Evolutionary conservation across 257 asterid genomes (phyloP), one percentile per base, ranked within the genome.

Genomic region (Jasminum sambac): DNA sequence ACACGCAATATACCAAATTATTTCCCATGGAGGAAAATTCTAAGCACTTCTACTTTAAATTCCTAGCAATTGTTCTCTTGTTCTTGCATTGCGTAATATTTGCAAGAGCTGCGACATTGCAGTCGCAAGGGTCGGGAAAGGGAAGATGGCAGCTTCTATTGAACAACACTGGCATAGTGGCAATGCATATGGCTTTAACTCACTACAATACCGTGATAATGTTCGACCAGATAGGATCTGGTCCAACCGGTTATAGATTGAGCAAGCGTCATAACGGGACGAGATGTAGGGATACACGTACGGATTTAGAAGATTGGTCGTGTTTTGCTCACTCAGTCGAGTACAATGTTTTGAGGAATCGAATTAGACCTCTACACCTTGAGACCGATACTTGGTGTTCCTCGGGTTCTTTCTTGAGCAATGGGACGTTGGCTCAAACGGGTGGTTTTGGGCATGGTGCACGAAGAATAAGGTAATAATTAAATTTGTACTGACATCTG

Each of bases 101-200:
- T 2, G n/a, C 39, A 36, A 34, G 5, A 36, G 81, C 82, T 8
- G 40, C 30, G 4, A 26, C 12, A 24, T 60, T 11, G 38, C 21
- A 14, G 60, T 43, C 63, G 11, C 59, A 7, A 19, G 36, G 40
- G 17, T 67, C 6, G 19, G 55, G 79, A 11, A 63, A 68, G 8
- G 96, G 91, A 38, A 64, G 68, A 67, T 87, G 96, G 96, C 74
- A 79, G 44, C 57, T 84, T 55, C 79, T 87, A 0, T 21, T 85
- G 43, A 78, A 81, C 71, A 82, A 77, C 84, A 76, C 86, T 16
- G 96, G 96, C 0, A 84, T 85, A 8, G 89, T 87, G 21, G 95
- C 90, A 19, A 82, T 78, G 83, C 96, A 87, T 78, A 85, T 87
- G 92, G 88, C 79, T 71, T 64, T 89, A 65, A 89, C 96, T 6